Percentiles rank a stretch among this genome's conserved stretches.
Conservation (phyloP, 805 yeast genomes). For the Cyberlindnera bimundalis region DNA sequence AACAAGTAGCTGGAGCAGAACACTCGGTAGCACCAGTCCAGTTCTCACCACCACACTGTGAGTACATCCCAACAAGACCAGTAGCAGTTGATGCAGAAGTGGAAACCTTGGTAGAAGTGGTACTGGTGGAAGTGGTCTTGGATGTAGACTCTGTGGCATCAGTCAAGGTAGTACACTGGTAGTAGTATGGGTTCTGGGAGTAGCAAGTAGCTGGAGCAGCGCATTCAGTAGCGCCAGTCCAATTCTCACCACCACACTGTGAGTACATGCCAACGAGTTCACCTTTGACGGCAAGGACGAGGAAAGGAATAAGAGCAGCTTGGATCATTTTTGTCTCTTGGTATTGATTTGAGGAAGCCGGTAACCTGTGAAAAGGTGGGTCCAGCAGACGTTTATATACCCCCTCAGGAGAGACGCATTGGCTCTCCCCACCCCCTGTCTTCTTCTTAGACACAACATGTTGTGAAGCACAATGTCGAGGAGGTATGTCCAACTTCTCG, state of each 20-base stretch:
- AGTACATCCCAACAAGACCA: constrained; percentile 2
- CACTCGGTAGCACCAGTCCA: constrained; percentile 19
- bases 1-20: constrained; percentile 24
- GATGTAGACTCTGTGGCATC: not conserved
- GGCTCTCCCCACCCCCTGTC: too few relatives aligned
- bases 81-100: constrained; percentile 1
- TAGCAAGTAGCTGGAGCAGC: constrained; percentile 23
- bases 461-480: too few relatives aligned
- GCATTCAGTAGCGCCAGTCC: constrained; percentile 19
- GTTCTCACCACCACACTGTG: constrained; percentile 14
- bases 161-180: constrained; percentile 23
- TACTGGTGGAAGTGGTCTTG: not conserved
- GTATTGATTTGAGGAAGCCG: too few relatives aligned
- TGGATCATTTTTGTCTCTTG: not conserved
- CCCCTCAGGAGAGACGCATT: too few relatives aligned
- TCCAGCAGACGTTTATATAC: too few relatives aligned
- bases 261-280: constrained; percentile 9
- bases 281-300: constrained; percentile 2
- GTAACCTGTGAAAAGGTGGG: not conserved
- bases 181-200: constrained; percentile 25
- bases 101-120: not conserved
- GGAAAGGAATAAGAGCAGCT: constrained; percentile 1
- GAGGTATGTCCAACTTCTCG: too few relatives aligned
- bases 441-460: too few relatives aligned
- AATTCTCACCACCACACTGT: constrained; percentile 14